Conservation (phyloP, 2,329 filamentous ascomycete genomes). For the Bipolaris bicolor region DNA sequence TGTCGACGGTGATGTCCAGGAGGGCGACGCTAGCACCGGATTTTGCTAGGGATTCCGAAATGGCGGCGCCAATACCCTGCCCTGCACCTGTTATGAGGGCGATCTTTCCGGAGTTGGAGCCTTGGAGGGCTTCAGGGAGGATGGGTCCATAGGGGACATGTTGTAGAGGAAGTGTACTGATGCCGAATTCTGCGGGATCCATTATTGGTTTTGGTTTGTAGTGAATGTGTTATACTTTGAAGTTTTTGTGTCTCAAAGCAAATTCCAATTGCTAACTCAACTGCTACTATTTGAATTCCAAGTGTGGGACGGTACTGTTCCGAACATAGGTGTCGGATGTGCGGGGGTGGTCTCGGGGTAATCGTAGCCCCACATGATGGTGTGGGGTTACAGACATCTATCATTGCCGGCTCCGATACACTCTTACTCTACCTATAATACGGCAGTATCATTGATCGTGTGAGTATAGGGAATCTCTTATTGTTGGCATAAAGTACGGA, state of each 20-base stretch:
- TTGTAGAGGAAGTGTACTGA: conserved; percentile 26
- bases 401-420: not conserved
- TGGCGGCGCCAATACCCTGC: conserved; percentile 39
- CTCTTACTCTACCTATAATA: not conserved
- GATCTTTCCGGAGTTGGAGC: conserved; percentile 31
- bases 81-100: conserved; percentile 38
- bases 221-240: not conserved
- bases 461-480: not conserved
- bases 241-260: not conserved
- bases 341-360: conserved; percentile 11
- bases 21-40: conserved; percentile 38
- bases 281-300: not conserved
- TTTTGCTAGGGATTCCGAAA: conserved; percentile 33
- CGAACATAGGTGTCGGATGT: not conserved
- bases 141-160: conserved; percentile 29
- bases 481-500: too few species aligned
- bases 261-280: not conserved
- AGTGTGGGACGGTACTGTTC: not conserved
- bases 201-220: conserved; percentile 9
- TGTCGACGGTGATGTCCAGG: conserved; percentile 32
- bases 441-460: too few species aligned
- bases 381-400: conserved; percentile 6
- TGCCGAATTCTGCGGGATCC: conserved; percentile 33
- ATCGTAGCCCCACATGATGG: conserved; percentile 8
- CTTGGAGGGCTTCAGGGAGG: conserved; percentile 20